Evolutionary conservation across 768 basidiomycete genomes (phyloP), one percentile per base, ranked within the genome.

Genomic region (Coprinopsis sp.): DNA sequence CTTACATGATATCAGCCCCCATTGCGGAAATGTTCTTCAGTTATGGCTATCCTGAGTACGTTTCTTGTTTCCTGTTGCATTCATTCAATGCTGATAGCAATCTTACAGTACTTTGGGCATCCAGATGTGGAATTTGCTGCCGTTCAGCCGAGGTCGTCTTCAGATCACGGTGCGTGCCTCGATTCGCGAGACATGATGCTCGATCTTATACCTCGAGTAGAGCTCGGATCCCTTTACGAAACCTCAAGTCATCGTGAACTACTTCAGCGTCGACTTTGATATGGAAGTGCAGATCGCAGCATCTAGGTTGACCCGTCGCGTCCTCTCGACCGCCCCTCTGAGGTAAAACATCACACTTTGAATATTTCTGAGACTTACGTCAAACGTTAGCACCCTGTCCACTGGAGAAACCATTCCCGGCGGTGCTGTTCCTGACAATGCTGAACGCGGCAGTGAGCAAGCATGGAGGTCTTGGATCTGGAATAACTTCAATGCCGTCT

Each of bases 111-210:
- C 60, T 7, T 48, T 78, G 13, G 77, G 77, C 2, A 69, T 79
- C 40, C 64, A 68, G 46, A 66, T 71, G 61, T 81, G 79, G 78
- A 69, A 70, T 44, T 66, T 81, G 14, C 66, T 81, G 3, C 78
- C 78, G 1, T 79, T 79, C 62, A 73, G 73, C 58, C 61, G 78
- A 21, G 79, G 79, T 6, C 68, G 55, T n/a, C 72, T 79, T 23
- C 63, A 62, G 39, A 72, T 78, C 53, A 70, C 61, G 6, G 75
- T 77, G 33, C 33, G 46, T 49, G 16, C 31, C 27, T 49, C 7
- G 19, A 19, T 48, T 22, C 22, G 1, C n/a, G 7, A 7, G 7
- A 18, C 19, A 10, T 6, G 30, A 6, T 12, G 30, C 13, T 3
- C 28, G 27, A n/a, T 14, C 21, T 36, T 28, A 14, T 21, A 42